Evolutionary conservation across 352 stramenopile species (phyloP).

Genomic region (Pythium sukuiense): DNA sequence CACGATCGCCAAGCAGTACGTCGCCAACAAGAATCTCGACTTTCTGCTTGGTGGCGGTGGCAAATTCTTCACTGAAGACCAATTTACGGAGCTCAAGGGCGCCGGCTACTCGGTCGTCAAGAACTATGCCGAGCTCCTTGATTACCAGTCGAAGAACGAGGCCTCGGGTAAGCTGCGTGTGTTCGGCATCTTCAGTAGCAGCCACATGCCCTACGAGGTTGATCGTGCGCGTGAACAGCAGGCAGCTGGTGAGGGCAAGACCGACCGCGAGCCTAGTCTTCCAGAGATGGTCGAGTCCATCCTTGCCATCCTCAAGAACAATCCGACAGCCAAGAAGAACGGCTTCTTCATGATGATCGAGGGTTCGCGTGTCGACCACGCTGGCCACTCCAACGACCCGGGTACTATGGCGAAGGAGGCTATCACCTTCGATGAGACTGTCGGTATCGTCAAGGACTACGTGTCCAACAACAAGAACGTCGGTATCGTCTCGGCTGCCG

Average conservation of each 20-base stretch:
- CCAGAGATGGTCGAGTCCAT: constrained; percentile 67
- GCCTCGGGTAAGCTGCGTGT: constrained; percentile 47
- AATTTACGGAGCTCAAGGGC: constrained; percentile 38
- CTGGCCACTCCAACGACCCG: constrained; percentile 65
- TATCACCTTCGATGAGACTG: constrained; percentile 70
- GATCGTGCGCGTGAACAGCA: constrained; percentile 45
- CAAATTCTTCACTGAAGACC: constrained; percentile 51
- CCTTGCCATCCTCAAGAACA: constrained; percentile 62
- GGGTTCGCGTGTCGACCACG: constrained; percentile 69
- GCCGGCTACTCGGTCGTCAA: constrained; percentile 51
- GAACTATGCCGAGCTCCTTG: constrained; percentile 53
- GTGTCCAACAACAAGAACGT: constrained; percentile 50
- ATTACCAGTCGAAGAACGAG: constrained; percentile 52
- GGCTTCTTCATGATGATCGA: constrained; percentile 81
- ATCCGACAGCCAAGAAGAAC: constrained; percentile 67
- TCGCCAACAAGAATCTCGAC: constrained; percentile 68
- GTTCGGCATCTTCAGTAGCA: constrained; percentile 59
- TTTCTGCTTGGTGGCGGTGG: constrained; percentile 56
- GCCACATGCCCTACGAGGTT: constrained; percentile 73
- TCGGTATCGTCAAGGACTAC: constrained; percentile 60
- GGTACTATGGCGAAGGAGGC: constrained; percentile 69
- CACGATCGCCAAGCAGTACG: constrained; percentile 59
- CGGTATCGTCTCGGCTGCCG: constrained; percentile 52
- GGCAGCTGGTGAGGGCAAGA: constrained; percentile 33
- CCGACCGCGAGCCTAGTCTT: constrained; percentile 50